A percentile compares a stretch with the other conserved stretches of the same genome.
Evolutionary conservation across 176 grass and related monocot species (phyloP).

Genomic region (Eragrostis nindensis): DNA sequence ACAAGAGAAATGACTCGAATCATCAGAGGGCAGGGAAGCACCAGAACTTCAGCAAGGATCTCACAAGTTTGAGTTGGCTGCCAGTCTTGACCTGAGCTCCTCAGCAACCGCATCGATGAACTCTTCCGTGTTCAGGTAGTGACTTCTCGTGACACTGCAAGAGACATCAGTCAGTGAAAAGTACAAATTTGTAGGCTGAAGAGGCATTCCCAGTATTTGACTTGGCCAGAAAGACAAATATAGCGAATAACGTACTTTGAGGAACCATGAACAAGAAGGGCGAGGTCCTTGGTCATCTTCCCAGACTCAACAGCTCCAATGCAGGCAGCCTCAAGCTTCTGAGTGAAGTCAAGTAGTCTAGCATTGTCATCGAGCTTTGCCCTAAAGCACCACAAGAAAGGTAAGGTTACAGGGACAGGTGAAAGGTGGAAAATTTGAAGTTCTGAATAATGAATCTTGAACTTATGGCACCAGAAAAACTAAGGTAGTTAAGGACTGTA

Average conservation of each 20-base stretch:
- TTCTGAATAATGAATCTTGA: background rate
- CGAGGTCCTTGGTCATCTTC: constrained; percentile 78
- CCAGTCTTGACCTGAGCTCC: constrained; percentile 59
- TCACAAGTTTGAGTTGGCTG: constrained; percentile 40
- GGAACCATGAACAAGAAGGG: constrained; percentile 55
- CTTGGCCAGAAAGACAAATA: background rate
- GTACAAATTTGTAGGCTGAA: background rate
- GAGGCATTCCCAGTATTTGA: constrained; percentile 2
- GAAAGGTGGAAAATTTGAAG: background rate
- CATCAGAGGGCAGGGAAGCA: background rate
- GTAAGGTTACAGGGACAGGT: background rate
- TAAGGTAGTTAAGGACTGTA: constrained; percentile 1
- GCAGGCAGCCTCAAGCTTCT: constrained; percentile 65
- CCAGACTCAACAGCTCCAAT: constrained; percentile 62
- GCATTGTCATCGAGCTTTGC: constrained; percentile 68
- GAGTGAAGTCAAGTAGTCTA: constrained; percentile 61
- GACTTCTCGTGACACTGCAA: constrained; percentile 52
- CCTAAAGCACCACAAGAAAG: constrained; percentile 24
- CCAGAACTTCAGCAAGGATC: background rate
- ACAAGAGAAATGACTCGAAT: background rate
- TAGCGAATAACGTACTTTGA: constrained; percentile 31
- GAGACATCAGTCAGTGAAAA: constrained; percentile 12
- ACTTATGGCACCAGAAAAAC: background rate
- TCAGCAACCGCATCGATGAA: constrained; percentile 65
- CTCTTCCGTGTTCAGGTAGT: constrained; percentile 73